A percentile compares a stretch with the other conserved stretches of the same genome.
These are phyloP conservation scores for Exobasidium cylindrosporum DNA, from an alignment of 1,284 basidiomycete genomes.

Conservation along the genomic window DNA sequence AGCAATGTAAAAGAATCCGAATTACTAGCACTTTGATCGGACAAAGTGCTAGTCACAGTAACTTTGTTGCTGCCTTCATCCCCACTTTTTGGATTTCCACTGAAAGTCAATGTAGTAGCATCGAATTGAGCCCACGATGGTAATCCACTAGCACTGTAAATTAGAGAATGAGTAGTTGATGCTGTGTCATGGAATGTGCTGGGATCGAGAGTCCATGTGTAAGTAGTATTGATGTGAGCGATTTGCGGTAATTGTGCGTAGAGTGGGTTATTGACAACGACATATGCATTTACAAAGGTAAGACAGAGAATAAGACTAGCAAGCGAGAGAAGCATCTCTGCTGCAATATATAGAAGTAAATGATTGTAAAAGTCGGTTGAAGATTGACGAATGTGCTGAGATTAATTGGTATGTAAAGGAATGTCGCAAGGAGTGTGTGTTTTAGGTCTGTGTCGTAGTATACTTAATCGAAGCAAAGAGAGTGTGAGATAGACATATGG, in stretches of 20 bases:
- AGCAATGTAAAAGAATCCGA: conserved; percentile 28
- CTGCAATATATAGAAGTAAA: neutral
- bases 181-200: conserved; percentile 34
- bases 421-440: too few species aligned
- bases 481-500: conserved; percentile 2
- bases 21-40: conserved; percentile 10
- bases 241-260: conserved; percentile 36
- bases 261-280: conserved; percentile 28
- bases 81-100: conserved; percentile 29
- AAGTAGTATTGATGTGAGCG: conserved; percentile 37
- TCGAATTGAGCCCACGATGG: conserved; percentile 47
- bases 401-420: too few species aligned
- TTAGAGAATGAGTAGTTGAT: conserved; percentile 17
- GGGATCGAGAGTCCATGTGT: conserved; percentile 37
- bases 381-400: too few species aligned
- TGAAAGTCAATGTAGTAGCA: conserved; percentile 25
- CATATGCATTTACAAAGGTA: conserved; percentile 16
- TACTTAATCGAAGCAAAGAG: conserved; percentile 1
- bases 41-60: conserved; percentile 13
- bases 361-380: too few species aligned
- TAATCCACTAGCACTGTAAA: conserved; percentile 23
- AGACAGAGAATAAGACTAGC: neutral
- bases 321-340: conserved; percentile 1
- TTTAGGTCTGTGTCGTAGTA: too few species aligned
- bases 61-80: conserved; percentile 14